A percentile compares a stretch with the other conserved stretches of the same genome.
phyloP scores from a whole-genome alignment of 768 basidiomycete species.

The Holtermanniella nyarrowii region DNA sequence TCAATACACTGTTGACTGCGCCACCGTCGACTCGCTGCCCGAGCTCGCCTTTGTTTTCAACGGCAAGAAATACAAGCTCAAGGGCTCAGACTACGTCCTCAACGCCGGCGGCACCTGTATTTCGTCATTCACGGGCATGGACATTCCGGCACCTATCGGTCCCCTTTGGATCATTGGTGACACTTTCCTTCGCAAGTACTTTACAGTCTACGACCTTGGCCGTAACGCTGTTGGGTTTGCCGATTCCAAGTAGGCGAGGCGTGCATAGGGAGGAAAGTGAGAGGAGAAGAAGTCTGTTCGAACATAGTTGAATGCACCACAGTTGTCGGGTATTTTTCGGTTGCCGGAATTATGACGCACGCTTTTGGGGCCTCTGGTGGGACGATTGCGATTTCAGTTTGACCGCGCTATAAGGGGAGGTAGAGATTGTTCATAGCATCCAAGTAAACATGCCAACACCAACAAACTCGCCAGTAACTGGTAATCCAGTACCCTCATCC shows the following conservation, averaged over 20 bases:
- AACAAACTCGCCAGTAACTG: slow-evolving; percentile 33
- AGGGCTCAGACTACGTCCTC: slow-evolving; percentile 76
- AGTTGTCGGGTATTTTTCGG: too few relatives aligned
- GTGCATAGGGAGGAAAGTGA: neutral
- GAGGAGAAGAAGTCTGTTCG: neutral
- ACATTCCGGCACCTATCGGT: slow-evolving; percentile 57
- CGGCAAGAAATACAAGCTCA: slow-evolving; percentile 67
- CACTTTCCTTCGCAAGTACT: slow-evolving; percentile 66
- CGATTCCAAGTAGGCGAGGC: neutral
- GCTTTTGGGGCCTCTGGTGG: too few relatives aligned
- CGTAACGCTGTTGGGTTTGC: slow-evolving; percentile 37
- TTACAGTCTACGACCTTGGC: slow-evolving; percentile 43
- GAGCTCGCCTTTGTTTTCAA: slow-evolving; percentile 73
- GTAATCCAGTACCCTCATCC: slow-evolving; percentile 27
- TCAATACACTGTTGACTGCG: slow-evolving; percentile 83
- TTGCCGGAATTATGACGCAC: too few relatives aligned
- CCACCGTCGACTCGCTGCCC: slow-evolving; percentile 71
- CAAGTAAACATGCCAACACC: slow-evolving; percentile 13
- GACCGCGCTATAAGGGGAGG: too few relatives aligned
- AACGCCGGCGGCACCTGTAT: slow-evolving; percentile 87
- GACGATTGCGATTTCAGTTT: neutral
- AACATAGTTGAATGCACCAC: neutral
- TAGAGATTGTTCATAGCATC: neutral
- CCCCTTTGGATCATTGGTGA: slow-evolving; percentile 78
- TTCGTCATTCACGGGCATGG: slow-evolving; percentile 81